Conservation (phyloP, 108 stramenopile species). For the Cyclotella baltica region DNA sequence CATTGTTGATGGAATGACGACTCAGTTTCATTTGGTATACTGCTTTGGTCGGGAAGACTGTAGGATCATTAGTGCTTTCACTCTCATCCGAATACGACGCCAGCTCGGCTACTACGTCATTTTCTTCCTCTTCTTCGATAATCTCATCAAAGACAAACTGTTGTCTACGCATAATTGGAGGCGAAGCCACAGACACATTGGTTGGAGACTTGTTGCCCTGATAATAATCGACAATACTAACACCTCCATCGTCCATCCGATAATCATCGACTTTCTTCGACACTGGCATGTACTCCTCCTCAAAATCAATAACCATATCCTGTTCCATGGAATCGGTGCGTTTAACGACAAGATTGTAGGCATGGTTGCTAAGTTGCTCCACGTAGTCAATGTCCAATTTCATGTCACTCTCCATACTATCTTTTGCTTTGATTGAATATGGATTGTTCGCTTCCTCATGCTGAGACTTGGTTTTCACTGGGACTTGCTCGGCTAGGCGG, state of each 20-base stretch:
- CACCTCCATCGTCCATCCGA: neutral
- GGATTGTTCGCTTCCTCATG: slow-evolving; percentile 3
- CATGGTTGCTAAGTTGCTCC: neutral
- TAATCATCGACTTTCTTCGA: neutral
- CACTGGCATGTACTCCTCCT: slow-evolving; percentile 1
- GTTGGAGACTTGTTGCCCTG: neutral
- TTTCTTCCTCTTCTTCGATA: slow-evolving; percentile 20
- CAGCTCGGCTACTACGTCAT: neutral
- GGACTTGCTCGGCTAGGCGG: slow-evolving; percentile 13
- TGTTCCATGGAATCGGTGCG: slow-evolving; percentile 46
- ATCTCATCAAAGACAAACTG: slow-evolving; percentile 29
- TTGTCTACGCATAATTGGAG: slow-evolving; percentile 35
- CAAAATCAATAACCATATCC: slow-evolving; percentile 51
- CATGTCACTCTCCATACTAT: slow-evolving; percentile 55
- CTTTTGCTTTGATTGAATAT: slow-evolving; percentile 44
- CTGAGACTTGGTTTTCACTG: slow-evolving; percentile 11
- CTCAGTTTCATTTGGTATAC: slow-evolving; percentile 49
- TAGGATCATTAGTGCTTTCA: slow-evolving; percentile 40
- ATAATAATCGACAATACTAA: neutral
- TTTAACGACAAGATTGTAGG: slow-evolving; percentile 25
- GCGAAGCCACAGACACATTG: slow-evolving; percentile 28
- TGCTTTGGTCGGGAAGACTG: slow-evolving; percentile 40
- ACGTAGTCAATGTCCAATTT: slow-evolving; percentile 24
- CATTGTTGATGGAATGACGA: slow-evolving; percentile 3
- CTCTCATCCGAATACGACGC: slow-evolving; percentile 33